These are phyloP conservation scores for Tetrahymena malaccensis DNA, from an alignment of 73 alveolate genomes.

Conservation along the genomic window DNA sequence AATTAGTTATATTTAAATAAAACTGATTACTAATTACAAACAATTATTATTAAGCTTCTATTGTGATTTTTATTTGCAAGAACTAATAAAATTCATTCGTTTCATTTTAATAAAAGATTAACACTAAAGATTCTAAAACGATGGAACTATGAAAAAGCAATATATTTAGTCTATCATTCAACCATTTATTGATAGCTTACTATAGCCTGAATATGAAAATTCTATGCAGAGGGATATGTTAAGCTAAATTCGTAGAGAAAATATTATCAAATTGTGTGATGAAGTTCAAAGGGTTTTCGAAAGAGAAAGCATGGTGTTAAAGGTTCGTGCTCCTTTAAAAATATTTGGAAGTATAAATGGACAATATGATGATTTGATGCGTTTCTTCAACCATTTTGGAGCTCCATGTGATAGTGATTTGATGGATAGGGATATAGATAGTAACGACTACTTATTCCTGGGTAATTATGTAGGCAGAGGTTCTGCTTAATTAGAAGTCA, in stretches of 20 bases:
- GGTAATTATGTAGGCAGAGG: constrained; percentile 88
- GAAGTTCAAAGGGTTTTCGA: constrained; percentile 31
- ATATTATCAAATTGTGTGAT: constrained; percentile 22
- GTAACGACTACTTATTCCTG: constrained; percentile 57
- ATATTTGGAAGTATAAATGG: constrained; percentile 99
- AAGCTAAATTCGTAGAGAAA: constrained; percentile 23
- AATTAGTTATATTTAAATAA: too few relatives aligned
- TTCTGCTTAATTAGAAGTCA: constrained; percentile 61
- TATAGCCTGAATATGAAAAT: neutral
- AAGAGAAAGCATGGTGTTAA: constrained; percentile 1
- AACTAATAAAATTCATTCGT: neutral
- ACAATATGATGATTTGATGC: constrained; percentile 94
- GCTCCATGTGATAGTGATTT: constrained; percentile 29
- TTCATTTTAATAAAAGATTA: neutral
- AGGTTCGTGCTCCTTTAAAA: constrained; percentile 32
- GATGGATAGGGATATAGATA: constrained; percentile 32
- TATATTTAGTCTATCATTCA: neutral
- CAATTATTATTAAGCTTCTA: too few relatives aligned
- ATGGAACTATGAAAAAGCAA: neutral
- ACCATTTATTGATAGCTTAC: neutral
- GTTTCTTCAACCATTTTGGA: constrained; percentile 81
- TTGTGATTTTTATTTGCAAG: too few relatives aligned
- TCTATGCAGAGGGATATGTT: neutral
- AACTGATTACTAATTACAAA: too few relatives aligned
- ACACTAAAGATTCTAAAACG: neutral